Evolutionary conservation across 495 filamentous ascomycete genomes (phyloP), one percentile per base, ranked within the genome.

Genomic region (Jackrogersella minutella): DNA sequence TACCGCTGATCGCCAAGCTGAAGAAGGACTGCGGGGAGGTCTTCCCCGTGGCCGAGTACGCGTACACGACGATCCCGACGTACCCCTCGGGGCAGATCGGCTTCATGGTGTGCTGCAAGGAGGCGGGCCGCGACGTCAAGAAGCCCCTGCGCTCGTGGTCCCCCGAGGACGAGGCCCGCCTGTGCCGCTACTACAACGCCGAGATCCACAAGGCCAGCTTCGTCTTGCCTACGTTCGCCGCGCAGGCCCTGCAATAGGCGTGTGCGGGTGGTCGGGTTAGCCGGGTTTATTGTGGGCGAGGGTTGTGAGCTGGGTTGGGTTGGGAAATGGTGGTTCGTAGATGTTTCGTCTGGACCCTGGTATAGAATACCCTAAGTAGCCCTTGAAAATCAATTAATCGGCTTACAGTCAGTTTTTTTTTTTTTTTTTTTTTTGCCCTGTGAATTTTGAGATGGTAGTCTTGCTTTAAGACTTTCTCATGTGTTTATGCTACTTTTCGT

Each of bases 91-190:
- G 96, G 77, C 94, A 97, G 84, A 99, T 99, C 75, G 96, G 96
- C 77, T 99, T 98, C 88, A 97, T 98, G 93, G 92, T 99, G 67
- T 98, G 95, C 88, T 91, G 84, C 88, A 98, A 98, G 87, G 95
- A 98, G 74, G 83, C 87, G 69, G 85, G 76, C 67, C 87, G 89
- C 74, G 87, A 99, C 80, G 86, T 98, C 58, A 89, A 82, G 73
- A 89, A 87, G 78, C 96, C 96, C 34, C 66, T 97, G 26, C 89
- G 96, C 71, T 79, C 78, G 54, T 95, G 91, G 87, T 80, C 85
- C 53, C 77, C 81, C 60, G 93, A 97, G 80, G 93, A 97, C 79
- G 96, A 99, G 86, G 88, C 90, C 72, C 89, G 90, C 80, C 81
- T 92, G 50, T 97, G 90, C 89, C 83, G 86, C 74, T 99, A 99